Percentiles rank a stretch among this genome's conserved stretches.
Evolutionary conservation across 257 asterid species (phyloP).

Genomic region (Ilex asprella): DNA sequence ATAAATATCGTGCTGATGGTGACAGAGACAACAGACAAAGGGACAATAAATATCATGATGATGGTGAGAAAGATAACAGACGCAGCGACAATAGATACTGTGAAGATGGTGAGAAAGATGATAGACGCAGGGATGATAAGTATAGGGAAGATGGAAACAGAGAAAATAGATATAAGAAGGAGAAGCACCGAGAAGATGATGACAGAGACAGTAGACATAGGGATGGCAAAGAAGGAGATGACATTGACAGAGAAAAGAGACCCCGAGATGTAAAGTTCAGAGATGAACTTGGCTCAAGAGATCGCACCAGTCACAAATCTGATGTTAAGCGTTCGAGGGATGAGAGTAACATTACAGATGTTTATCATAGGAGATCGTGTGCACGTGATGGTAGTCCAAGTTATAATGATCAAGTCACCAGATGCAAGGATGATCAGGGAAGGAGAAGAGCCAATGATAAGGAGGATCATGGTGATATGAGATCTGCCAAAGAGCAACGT

Average conservation of each 20-base stretch:
- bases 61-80: constrained; percentile 50
- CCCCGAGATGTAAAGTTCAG: constrained; percentile 53
- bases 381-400: constrained; percentile 57
- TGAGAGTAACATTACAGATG: constrained; percentile 51
- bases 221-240: neutral
- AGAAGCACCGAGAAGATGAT: constrained; percentile 22
- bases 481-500: constrained; percentile 66
- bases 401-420: constrained; percentile 55
- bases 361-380: constrained; percentile 50
- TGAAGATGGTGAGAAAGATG: constrained; percentile 57
- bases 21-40: constrained; percentile 39
- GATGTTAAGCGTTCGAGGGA: constrained; percentile 60
- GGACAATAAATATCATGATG: constrained; percentile 56
- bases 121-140: constrained; percentile 29
- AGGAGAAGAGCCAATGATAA: constrained; percentile 63
- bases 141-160: constrained; percentile 49
- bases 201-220: neutral
- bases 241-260: constrained; percentile 50
- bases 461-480: constrained; percentile 61
- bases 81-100: constrained; percentile 54
- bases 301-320: constrained; percentile 59
- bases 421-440: constrained; percentile 66
- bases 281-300: constrained; percentile 55
- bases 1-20: constrained; percentile 43
- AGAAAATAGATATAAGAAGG: constrained; percentile 44